Evolutionary conservation across 2,329 filamentous ascomycete genomes (phyloP).

Genomic region (Clonostachys byssicola): DNA sequence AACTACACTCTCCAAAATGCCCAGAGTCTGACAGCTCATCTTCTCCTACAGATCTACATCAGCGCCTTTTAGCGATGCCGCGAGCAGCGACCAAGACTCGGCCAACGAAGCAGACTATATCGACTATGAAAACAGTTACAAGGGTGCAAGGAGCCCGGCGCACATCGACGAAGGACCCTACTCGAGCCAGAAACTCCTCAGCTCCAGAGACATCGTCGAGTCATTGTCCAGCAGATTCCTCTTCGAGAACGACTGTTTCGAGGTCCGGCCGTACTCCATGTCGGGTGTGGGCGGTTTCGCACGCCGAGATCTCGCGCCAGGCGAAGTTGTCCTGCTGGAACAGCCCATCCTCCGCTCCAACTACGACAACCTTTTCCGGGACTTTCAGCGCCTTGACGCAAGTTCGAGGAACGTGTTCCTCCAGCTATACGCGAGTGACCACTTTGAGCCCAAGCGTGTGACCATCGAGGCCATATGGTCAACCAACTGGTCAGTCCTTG

Average conservation of each 20-base stretch:
- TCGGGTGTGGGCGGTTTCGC: conserved; percentile 46
- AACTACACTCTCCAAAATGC: too few relatives aligned
- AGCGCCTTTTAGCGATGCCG: too few relatives aligned
- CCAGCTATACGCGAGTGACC: conserved; percentile 28
- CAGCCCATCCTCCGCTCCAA: conserved; percentile 30
- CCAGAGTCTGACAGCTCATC: too few relatives aligned
- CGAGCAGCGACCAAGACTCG: too few relatives aligned
- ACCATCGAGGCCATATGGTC: conserved; percentile 29
- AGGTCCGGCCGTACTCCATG: conserved; percentile 30
- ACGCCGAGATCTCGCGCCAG: conserved; percentile 22
- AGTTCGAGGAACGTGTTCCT: conserved; percentile 23
- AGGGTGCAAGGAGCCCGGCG: too few relatives aligned
- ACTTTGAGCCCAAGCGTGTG: conserved; percentile 14
- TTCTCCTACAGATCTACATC: too few relatives aligned
- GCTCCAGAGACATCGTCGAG: not conserved
- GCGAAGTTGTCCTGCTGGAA: conserved; percentile 39
- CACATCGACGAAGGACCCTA: too few relatives aligned
- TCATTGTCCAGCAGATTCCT: conserved; percentile 1
- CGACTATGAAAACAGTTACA: too few relatives aligned
- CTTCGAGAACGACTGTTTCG: conserved; percentile 34
- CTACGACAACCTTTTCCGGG: conserved; percentile 16
- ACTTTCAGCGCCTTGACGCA: conserved; percentile 25
- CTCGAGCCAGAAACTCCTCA: not conserved
- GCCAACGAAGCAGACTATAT: too few relatives aligned
- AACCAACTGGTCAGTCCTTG: conserved; percentile 38